These are phyloP conservation scores for Furculomyces boomerangus DNA, from an alignment of 371 early-diverging fungal species.

Conservation along the genomic window DNA sequence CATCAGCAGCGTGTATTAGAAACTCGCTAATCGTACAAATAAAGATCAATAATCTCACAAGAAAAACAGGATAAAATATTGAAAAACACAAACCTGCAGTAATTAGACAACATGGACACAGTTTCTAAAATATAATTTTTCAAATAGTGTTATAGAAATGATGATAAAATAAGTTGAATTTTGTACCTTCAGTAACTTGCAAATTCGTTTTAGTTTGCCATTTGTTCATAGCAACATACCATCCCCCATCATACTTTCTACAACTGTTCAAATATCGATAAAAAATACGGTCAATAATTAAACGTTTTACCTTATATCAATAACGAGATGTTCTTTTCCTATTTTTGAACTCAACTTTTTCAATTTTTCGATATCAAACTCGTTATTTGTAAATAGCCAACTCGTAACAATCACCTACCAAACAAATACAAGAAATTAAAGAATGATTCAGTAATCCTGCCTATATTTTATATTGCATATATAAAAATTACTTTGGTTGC, in stretches of 20 bases:
- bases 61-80: slow-evolving; percentile 1
- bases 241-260: slow-evolving; percentile 43
- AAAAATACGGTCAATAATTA: background rate
- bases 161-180: background rate
- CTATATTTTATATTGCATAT: slow-evolving; percentile 12
- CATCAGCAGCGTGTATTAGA: slow-evolving; percentile 92
- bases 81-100: slow-evolving; percentile 31
- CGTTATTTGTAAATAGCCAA: slow-evolving; percentile 69
- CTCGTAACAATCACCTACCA: slow-evolving; percentile 90
- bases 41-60: background rate
- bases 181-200: slow-evolving; percentile 46
- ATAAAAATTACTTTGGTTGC: slow-evolving; percentile 42
- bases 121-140: slow-evolving; percentile 22
- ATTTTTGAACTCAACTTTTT: slow-evolving; percentile 33
- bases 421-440: background rate
- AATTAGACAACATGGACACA: slow-evolving; percentile 37
- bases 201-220: slow-evolving; percentile 92
- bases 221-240: slow-evolving; percentile 90
- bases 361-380: slow-evolving; percentile 49
- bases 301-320: slow-evolving; percentile 55
- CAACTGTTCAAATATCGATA: slow-evolving; percentile 37
- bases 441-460: background rate
- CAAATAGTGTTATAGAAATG: background rate
- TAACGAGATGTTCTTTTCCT: slow-evolving; percentile 67
- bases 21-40: slow-evolving; percentile 52